Evolutionary conservation across 106 monocot genomes (phyloP).

Genomic region (Gastrodia elata): DNA sequence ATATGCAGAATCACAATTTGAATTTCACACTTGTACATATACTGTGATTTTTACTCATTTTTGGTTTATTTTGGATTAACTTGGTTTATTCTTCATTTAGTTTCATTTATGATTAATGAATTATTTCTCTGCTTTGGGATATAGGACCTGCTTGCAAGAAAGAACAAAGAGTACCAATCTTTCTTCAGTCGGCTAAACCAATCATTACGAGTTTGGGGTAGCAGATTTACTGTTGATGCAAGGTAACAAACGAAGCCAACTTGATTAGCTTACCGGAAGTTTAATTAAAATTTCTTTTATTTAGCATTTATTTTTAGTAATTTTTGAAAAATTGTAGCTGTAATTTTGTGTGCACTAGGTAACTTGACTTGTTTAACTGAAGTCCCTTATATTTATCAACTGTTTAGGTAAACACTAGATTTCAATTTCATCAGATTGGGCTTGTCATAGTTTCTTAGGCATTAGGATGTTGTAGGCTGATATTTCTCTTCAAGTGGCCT

Average conservation of each 20-base stretch:
- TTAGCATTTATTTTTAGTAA: background rate
- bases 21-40: background rate
- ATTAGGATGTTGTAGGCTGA: background rate
- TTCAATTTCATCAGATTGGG: background rate
- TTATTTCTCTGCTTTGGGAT: background rate
- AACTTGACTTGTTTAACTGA: background rate
- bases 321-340: background rate
- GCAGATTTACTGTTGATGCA: constrained; percentile 54
- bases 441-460: background rate
- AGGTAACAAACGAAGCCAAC: constrained; percentile 33
- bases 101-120: constrained; percentile 2
- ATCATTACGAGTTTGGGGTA: constrained; percentile 61
- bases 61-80: background rate
- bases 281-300: background rate
- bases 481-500: background rate
- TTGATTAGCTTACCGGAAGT: background rate
- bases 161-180: constrained; percentile 40
- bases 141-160: constrained; percentile 68
- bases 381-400: background rate
- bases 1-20: background rate
- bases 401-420: background rate
- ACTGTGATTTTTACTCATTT: background rate
- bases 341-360: background rate
- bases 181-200: constrained; percentile 63
- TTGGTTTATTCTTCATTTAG: background rate